A percentile compares a stretch with the other conserved stretches of the same genome.
These are phyloP conservation scores for Fraxinus latifolia DNA, from an alignment of 305 asterid genomes.

Conservation along the genomic window DNA sequence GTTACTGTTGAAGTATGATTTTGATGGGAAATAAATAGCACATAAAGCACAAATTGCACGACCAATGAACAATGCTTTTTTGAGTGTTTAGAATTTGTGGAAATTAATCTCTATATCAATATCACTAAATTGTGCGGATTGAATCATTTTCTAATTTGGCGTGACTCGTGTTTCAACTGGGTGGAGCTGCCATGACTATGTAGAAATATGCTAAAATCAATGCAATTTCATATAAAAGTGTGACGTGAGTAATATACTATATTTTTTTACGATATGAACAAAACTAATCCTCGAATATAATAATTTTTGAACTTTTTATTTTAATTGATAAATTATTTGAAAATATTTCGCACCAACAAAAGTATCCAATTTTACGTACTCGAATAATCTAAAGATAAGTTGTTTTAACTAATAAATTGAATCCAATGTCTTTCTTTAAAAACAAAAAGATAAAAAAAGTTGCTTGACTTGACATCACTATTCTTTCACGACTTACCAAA, in stretches of 20 bases:
- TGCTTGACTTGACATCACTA: conserved; percentile 16
- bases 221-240: not conserved
- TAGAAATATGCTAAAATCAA: not conserved
- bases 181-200: not conserved
- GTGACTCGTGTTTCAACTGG: not conserved
- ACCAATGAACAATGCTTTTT: not conserved
- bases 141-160: not conserved
- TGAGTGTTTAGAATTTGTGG: not conserved
- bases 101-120: not conserved
- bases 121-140: conserved; percentile 5
- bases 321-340: no score
- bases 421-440: not conserved
- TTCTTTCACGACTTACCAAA: not conserved
- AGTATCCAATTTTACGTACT: not conserved
- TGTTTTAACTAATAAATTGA: not conserved
- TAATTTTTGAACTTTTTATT: no score
- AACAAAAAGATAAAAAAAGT: not conserved
- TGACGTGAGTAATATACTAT: not conserved
- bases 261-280: not conserved
- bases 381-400: no score
- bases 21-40: conserved; percentile 21
- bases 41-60: not conserved
- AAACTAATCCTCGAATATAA: not conserved
- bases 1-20: conserved; percentile 28
- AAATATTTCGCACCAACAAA: not conserved